phyloP scores from a whole-genome alignment of 768 basidiomycete genomes.

The Xerocomellus dryophilus region DNA sequence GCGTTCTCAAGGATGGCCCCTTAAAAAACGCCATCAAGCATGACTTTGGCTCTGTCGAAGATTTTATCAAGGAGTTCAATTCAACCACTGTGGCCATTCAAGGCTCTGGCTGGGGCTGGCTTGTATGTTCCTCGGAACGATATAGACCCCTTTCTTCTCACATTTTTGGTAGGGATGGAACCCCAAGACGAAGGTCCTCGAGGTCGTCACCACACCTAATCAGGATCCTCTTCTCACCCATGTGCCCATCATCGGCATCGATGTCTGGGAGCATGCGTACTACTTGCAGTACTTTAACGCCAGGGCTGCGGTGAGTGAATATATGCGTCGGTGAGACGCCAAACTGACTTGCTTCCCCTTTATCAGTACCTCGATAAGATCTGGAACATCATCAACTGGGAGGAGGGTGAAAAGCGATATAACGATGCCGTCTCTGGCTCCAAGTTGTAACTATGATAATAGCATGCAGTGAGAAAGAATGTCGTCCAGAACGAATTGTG shows the following conservation, averaged over 20 bases:
- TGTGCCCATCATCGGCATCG: conserved; percentile 85
- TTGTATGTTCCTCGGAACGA: conserved; percentile 50
- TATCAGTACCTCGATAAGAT: conserved; percentile 70
- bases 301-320: conserved; percentile 75
- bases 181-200: conserved; percentile 65
- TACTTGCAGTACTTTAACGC: conserved; percentile 98
- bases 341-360: not conserved
- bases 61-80: conserved; percentile 81
- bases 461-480: not conserved
- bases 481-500: not conserved
- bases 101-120: conserved; percentile 97
- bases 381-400: conserved; percentile 68
- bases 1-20: conserved; percentile 58
- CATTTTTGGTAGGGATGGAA: conserved; percentile 59
- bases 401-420: conserved; percentile 73
- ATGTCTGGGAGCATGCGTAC: conserved; percentile 96
- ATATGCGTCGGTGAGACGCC: not conserved
- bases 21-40: conserved; percentile 64
- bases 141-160: not conserved
- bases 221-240: conserved; percentile 86
- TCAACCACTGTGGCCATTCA: conserved; percentile 81
- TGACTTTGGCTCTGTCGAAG: conserved; percentile 69
- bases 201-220: conserved; percentile 89
- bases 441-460: conserved; percentile 35
- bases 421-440: conserved; percentile 38